phyloP scores from a whole-genome alignment of 257 asterid species.

The Solanum clarkiae region DNA sequence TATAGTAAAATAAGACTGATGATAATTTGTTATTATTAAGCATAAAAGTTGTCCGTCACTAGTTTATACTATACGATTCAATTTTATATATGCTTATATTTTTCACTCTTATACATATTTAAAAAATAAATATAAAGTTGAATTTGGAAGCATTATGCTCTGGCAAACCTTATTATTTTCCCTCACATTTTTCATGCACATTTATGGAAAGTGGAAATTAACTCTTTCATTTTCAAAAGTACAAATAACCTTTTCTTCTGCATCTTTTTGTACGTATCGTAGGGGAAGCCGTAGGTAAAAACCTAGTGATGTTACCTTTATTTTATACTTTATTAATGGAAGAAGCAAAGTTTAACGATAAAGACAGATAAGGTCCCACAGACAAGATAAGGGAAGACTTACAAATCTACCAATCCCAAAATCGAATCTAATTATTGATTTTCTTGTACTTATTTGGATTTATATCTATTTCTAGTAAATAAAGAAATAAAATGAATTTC shows the following conservation, averaged over 20 bases:
- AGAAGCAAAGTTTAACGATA: neutral
- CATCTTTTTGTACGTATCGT: neutral
- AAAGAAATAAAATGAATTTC: neutral
- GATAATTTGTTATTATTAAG: too few species aligned
- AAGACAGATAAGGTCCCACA: neutral
- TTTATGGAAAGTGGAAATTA: neutral
- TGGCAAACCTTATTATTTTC: neutral
- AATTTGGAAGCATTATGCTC: neutral
- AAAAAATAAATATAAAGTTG: neutral
- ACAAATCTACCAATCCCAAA: neutral
- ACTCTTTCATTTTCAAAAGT: neutral
- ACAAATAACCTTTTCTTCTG: neutral
- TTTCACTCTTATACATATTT: neutral
- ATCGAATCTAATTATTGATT: neutral
- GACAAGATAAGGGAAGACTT: neutral
- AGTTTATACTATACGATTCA: too few species aligned
- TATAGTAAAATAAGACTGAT: too few species aligned
- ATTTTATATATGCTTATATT: neutral
- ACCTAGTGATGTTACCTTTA: neutral
- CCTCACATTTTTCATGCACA: neutral
- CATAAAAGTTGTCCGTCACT: neutral
- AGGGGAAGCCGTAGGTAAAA: neutral
- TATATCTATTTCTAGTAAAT: neutral
- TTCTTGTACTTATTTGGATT: neutral
- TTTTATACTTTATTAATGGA: neutral